A percentile compares a stretch with the other conserved stretches of the same genome.
Evolutionary conservation across 2,329 filamentous ascomycete species (phyloP).

Genomic region (Mycogone perniciosa): DNA sequence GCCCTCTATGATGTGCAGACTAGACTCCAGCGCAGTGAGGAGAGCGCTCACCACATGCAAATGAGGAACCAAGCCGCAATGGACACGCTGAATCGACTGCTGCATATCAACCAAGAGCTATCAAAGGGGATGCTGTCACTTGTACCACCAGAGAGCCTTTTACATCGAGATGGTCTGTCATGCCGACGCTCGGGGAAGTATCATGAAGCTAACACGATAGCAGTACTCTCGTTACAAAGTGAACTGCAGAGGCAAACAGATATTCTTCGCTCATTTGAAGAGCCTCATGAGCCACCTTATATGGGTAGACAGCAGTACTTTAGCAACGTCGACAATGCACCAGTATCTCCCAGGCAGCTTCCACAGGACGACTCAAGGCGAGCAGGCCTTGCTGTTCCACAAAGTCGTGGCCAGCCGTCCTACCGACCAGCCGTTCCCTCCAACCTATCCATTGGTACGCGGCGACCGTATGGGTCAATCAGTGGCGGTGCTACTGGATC

Average conservation of each 20-base stretch:
- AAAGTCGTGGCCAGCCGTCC: constrained; percentile 53
- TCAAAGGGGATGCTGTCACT: constrained; percentile 68
- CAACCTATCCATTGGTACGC: constrained; percentile 70
- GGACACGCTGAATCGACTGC: constrained; percentile 66
- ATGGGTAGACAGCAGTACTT: constrained; percentile 63
- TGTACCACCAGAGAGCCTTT: constrained; percentile 66
- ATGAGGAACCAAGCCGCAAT: constrained; percentile 75
- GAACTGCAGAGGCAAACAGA: constrained; percentile 59
- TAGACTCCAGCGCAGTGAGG: constrained; percentile 75
- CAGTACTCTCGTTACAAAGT: constrained; percentile 50
- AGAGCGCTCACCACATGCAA: constrained; percentile 71
- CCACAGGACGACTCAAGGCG: constrained; percentile 80
- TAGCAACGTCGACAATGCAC: constrained; percentile 62
- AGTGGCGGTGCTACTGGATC: constrained; percentile 62
- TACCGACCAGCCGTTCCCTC: constrained; percentile 75
- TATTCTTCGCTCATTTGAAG: constrained; percentile 49
- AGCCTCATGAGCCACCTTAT: constrained; percentile 63
- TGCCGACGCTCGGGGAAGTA: background rate
- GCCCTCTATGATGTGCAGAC: constrained; percentile 72
- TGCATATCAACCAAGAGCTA: constrained; percentile 78
- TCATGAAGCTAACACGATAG: constrained; percentile 1
- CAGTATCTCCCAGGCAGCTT: constrained; percentile 81
- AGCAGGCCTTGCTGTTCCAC: constrained; percentile 56
- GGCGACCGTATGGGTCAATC: constrained; percentile 81
- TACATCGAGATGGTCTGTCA: constrained; percentile 74